A percentile compares a stretch with the other conserved stretches of the same genome.
Evolutionary conservation across 331 rosid genomes (phyloP).

Genomic region (Quercus tomentella): DNA sequence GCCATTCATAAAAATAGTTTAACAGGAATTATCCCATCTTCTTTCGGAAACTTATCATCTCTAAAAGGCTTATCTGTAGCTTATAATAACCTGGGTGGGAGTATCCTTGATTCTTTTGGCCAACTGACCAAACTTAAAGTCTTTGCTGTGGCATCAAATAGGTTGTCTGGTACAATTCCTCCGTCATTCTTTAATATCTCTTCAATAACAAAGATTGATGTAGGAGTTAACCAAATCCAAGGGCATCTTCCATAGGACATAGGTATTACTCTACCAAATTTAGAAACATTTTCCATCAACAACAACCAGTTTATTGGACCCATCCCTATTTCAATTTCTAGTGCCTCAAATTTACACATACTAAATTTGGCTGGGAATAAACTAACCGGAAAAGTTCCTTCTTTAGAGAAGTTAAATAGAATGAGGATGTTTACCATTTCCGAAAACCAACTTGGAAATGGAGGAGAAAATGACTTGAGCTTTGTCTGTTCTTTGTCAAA

Average conservation of each 20-base stretch:
- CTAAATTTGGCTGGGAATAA: neutral
- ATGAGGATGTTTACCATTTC: neutral
- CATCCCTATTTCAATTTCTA: conserved; percentile 5
- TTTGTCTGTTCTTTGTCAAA: conserved; percentile 7
- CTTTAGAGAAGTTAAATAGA: neutral
- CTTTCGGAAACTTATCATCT: neutral
- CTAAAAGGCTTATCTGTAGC: neutral
- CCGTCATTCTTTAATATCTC: neutral
- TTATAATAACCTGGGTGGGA: too few relatives aligned
- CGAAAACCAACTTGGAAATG: neutral
- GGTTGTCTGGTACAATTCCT: neutral
- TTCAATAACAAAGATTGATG: neutral
- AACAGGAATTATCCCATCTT: neutral
- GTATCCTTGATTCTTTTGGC: too few relatives aligned
- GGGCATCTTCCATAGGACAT: neutral
- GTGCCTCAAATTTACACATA: neutral
- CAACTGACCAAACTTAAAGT: too few relatives aligned
- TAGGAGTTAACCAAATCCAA: neutral
- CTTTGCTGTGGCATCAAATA: too few relatives aligned
- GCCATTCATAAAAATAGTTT: rapidly evolving
- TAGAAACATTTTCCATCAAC: neutral
- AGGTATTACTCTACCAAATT: neutral
- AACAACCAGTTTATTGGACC: neutral
- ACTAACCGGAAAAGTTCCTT: neutral
- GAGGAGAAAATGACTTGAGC: neutral